phyloP scores from a whole-genome alignment of 306 rosid species.

The Quercus rubra region DNA sequence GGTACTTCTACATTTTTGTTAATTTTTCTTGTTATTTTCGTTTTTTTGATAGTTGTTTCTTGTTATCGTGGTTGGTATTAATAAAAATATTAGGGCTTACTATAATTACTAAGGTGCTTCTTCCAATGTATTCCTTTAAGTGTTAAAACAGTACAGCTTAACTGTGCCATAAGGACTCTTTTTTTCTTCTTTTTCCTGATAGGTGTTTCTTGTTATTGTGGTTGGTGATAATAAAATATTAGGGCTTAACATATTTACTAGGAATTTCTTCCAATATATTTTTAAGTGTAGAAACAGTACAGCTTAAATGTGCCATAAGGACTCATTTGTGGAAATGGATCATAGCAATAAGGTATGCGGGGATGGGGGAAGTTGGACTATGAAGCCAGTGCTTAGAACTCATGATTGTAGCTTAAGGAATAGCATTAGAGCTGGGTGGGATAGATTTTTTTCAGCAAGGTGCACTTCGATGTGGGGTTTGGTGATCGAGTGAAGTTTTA shows the following conservation, averaged over 20 bases:
- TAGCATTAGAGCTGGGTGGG: no score
- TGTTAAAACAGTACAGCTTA: background rate
- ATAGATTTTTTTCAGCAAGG: no score
- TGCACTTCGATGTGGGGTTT: no score
- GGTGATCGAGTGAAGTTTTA: no score
- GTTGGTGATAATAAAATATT: background rate
- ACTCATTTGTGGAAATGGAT: background rate
- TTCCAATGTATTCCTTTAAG: background rate
- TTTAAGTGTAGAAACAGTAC: constrained; percentile 3
- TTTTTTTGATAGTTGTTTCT: background rate
- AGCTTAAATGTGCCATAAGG: background rate
- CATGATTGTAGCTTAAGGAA: no score
- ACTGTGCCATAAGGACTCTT: background rate
- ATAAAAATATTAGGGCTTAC: background rate
- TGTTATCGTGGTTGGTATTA: background rate
- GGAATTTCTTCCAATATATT: background rate
- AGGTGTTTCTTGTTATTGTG: background rate
- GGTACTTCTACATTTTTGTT: background rate
- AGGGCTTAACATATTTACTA: background rate
- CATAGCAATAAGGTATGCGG: no score
- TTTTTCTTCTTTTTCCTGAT: no score
- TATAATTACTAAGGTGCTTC: background rate
- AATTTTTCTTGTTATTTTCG: background rate
- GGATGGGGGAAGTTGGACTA: no score
- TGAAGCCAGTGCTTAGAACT: no score